These are phyloP conservation scores for Pythium myriotylum DNA, from an alignment of 352 stramenopile genomes.

Conservation along the genomic window DNA sequence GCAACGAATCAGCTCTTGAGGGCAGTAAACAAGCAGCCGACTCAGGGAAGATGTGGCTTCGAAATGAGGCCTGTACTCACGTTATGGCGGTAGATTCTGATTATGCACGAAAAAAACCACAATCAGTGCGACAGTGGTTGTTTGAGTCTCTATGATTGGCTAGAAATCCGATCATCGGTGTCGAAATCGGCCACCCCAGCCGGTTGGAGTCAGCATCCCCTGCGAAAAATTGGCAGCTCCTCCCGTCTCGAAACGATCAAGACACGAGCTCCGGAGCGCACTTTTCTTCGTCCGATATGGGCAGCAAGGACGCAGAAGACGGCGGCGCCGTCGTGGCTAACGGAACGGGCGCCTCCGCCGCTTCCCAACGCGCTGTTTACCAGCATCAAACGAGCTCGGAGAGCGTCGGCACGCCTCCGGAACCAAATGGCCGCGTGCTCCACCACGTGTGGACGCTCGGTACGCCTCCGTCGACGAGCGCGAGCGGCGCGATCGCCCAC, in stretches of 20 bases:
- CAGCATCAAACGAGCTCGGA: slow-evolving; percentile 6
- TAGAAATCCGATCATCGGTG: slow-evolving; percentile 2
- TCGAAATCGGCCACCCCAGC: slow-evolving; percentile 8
- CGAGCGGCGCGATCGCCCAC: slow-evolving; percentile 1
- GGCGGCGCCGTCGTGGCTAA: not conserved
- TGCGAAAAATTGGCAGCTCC: slow-evolving; percentile 1
- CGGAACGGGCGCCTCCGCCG: not conserved
- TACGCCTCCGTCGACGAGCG: slow-evolving; percentile 8
- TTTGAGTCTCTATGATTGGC: slow-evolving; percentile 10
- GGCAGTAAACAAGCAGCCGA: not conserved
- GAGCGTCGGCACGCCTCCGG: slow-evolving; percentile 8
- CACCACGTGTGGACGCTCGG: slow-evolving; percentile 3
- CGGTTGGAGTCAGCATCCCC: slow-evolving; percentile 11
- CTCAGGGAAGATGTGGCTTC: too few relatives aligned
- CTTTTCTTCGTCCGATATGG: slow-evolving; percentile 9
- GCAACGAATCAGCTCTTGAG: not conserved
- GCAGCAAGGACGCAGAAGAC: slow-evolving; percentile 13
- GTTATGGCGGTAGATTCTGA: slow-evolving; percentile 8
- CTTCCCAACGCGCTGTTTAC: slow-evolving; percentile 10
- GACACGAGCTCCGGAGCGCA: not conserved
- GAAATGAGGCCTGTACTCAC: not conserved
- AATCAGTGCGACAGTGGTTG: slow-evolving; percentile 18
- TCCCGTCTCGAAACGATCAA: slow-evolving; percentile 5
- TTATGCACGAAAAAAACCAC: slow-evolving; percentile 6
- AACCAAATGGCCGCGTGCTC: too few relatives aligned